Base-by-base conservation (phyloP, 257 asterid genomes). In the Jacaranda mimosifolia region DNA sequence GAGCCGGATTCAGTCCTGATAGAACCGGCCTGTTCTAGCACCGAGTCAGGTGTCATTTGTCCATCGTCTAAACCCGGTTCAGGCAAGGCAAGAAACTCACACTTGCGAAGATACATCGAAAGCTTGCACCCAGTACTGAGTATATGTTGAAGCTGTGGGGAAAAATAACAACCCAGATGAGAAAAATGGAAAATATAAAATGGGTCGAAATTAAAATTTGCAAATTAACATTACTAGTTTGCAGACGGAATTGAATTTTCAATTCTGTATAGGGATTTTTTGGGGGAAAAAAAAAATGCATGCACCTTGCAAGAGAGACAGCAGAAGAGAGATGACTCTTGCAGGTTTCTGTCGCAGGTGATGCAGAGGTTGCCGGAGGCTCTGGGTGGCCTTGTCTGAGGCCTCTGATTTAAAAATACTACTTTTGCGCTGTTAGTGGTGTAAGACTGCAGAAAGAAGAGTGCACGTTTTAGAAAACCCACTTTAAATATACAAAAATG, bases 271-370 rank as follows among this genome's bases (percentile, higher is more conserved):
- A 8, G 45, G 19, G 2, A 9, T 1, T 4, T 38, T 45, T 17
- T 60, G n/a, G n/a, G n/a, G 6, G 9, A 65, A n/a, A n/a, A n/a
- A n/a, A n/a, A n/a, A n/a, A 38, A 72, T 42, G 66, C 38, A 52
- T 43, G 74, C 18, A 94, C 98, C 99, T 94, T 94, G 98, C 99
- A 94, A 6, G 74, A 84, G 46, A 94, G 63, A 11, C 92, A 92
- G 78, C 99, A 90, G 83, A 79, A 90, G 82, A 80, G 84, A 58
- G 19, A 84, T 0, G 89, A 67, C 5, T 84, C 85, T 45, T 84
- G 90, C 76, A 90, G 85, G 14, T 62, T 86, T 53, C 96, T 79
- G 63, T 79, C 85, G 72, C 96, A 88, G 52, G 83, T 81, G 63
- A 78, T 21, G 85, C 96, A 90, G 62, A 63, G 69, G 43, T 53